Conservation (phyloP, 768 basidiomycete species). For the Suillus lakei region DNA sequence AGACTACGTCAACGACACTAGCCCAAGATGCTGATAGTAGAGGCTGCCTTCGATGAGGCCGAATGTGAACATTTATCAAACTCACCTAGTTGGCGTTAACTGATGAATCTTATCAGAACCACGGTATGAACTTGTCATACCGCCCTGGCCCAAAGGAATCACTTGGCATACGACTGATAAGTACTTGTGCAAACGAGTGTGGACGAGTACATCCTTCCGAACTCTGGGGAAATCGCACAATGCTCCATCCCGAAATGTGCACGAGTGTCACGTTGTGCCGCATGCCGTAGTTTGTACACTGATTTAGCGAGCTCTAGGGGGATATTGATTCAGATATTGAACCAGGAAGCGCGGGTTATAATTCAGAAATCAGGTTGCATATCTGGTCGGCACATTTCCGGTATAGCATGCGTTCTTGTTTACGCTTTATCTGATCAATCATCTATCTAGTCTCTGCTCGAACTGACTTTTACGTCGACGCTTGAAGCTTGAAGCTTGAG, state of each 20-base stretch:
- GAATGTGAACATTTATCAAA: background rate
- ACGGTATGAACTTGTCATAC: conserved; percentile 27
- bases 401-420: background rate
- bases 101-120: background rate
- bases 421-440: background rate
- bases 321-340: conserved; percentile 41
- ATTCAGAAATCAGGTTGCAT: conserved; percentile 34
- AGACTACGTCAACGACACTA: conserved; percentile 44
- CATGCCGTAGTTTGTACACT: too few relatives aligned
- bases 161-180: conserved; percentile 35
- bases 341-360: conserved; percentile 40
- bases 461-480: background rate
- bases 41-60: background rate
- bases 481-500: too few relatives aligned
- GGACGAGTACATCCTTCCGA: conserved; percentile 35
- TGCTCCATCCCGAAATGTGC: conserved; percentile 43
- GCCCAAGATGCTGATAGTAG: conserved; percentile 19
- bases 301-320: conserved; percentile 20
- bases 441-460: background rate
- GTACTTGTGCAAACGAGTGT: conserved; percentile 24
- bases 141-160: conserved; percentile 30
- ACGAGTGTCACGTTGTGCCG: conserved; percentile 13
- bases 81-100: background rate
- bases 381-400: conserved; percentile 33
- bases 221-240: conserved; percentile 39